These are phyloP conservation scores for Globisporangium polare DNA, from an alignment of 352 stramenopile genomes.

Conservation along the genomic window DNA sequence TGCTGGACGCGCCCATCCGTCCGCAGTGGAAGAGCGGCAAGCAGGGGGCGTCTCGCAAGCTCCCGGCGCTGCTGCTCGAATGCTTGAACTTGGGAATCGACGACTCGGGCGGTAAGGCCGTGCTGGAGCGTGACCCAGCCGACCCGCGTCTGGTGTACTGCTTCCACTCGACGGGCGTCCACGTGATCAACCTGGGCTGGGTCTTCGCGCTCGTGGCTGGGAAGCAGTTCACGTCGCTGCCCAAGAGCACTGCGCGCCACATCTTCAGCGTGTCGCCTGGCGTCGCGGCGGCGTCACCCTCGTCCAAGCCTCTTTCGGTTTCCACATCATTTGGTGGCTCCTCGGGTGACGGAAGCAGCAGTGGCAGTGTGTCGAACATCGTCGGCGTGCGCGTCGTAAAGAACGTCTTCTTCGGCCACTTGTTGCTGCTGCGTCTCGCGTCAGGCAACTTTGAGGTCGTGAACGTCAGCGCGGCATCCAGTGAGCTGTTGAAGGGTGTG, in stretches of 20 bases:
- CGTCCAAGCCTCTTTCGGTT: not conserved
- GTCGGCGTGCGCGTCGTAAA: constrained; percentile 65
- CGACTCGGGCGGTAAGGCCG: constrained; percentile 59
- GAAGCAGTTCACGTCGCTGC: constrained; percentile 55
- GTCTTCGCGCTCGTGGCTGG: constrained; percentile 50
- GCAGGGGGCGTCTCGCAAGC: constrained; percentile 9
- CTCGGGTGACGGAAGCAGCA: not conserved
- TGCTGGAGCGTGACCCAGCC: constrained; percentile 42
- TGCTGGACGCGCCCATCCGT: constrained; percentile 56
- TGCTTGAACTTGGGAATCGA: constrained; percentile 71
- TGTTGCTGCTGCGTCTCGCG: constrained; percentile 68
- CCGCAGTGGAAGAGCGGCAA: constrained; percentile 57
- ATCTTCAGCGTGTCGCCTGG: constrained; percentile 72
- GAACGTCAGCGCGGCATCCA: constrained; percentile 72
- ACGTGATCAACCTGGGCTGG: constrained; percentile 77
- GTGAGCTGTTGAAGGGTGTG: constrained; percentile 62
- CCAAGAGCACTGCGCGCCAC: constrained; percentile 68
- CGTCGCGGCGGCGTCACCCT: constrained; percentile 6
- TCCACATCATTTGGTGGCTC: constrained; percentile 13
- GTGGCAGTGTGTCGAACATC: constrained; percentile 34
- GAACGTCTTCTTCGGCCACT: constrained; percentile 72
- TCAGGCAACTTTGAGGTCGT: constrained; percentile 75
- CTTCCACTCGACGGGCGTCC: constrained; percentile 70
- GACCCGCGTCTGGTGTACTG: constrained; percentile 68
- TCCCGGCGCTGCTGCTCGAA: constrained; percentile 63